Evolutionary conservation across 345 rosid species (phyloP).

Genomic region (Eucalyptus fibrosa): DNA sequence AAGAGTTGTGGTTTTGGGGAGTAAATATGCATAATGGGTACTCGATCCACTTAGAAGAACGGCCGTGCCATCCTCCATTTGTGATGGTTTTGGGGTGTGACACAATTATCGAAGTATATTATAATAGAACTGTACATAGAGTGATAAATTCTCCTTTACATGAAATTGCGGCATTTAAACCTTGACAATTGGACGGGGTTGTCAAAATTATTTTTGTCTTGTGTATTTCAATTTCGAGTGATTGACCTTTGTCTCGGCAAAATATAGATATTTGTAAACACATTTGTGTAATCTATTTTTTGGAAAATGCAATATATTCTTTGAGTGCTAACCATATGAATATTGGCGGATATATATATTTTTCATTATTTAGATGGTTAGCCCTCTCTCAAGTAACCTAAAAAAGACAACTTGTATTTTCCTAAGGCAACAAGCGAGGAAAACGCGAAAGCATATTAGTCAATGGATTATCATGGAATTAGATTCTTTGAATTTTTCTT

Average conservation of each 20-base stretch:
- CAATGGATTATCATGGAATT: too few relatives aligned
- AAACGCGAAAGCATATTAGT: too few relatives aligned
- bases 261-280: not conserved
- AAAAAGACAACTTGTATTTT: not conserved
- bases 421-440: not conserved
- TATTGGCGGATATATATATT: accelerated
- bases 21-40: too few relatives aligned
- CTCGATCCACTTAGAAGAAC: too few relatives aligned
- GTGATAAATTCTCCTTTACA: conserved; percentile 18
- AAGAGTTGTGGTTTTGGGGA: too few relatives aligned
- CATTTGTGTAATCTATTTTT: not conserved
- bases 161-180: conserved; percentile 46
- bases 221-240: not conserved
- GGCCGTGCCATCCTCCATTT: too few relatives aligned
- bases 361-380: not conserved
- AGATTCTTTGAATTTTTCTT: too few relatives aligned
- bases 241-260: not conserved
- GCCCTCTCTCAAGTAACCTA: not conserved
- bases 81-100: too few relatives aligned
- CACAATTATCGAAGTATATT: conserved; percentile 20
- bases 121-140: conserved; percentile 20
- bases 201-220: not conserved
- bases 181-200: not conserved
- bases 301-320: not conserved
- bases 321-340: too few relatives aligned